A percentile compares a stretch with the other conserved stretches of the same genome.
These are phyloP conservation scores for Calamus simplicifolius DNA, from an alignment of 176 grass and related monocot species.

Conservation along the genomic window DNA sequence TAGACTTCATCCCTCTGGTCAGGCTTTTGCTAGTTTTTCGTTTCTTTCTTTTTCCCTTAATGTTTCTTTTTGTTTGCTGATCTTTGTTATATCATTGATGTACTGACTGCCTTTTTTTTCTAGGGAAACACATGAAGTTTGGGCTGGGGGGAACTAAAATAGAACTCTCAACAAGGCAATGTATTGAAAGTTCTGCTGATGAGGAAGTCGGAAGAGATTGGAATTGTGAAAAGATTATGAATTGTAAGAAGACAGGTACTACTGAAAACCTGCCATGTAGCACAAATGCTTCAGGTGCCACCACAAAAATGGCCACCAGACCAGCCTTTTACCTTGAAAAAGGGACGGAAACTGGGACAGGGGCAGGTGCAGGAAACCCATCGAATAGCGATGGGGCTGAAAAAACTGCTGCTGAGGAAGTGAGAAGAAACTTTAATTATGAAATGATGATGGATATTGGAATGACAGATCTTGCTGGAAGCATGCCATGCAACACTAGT, in stretches of 20 bases:
- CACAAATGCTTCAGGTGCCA: not conserved
- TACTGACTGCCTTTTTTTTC: not conserved
- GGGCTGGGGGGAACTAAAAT: not conserved
- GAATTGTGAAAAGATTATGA: not conserved
- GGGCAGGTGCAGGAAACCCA: not conserved
- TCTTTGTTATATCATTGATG: not conserved
- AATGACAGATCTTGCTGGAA: not conserved
- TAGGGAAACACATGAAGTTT: not conserved
- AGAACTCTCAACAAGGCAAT: not conserved
- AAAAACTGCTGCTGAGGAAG: not conserved
- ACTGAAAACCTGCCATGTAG: not conserved
- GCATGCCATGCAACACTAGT: not conserved
- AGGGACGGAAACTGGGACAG: not conserved
- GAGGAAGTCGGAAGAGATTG: not conserved
- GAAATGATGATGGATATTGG: not conserved
- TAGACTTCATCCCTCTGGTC: not conserved
- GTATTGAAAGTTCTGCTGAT: not conserved
- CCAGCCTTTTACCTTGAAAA: not conserved
- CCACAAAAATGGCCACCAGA: not conserved
- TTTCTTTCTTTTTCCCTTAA: not conserved
- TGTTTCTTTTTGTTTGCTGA: not conserved
- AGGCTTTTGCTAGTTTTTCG: too few relatives aligned
- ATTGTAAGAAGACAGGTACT: not conserved
- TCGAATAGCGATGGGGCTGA: too few relatives aligned
- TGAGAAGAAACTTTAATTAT: not conserved